Evolutionary conservation across 768 basidiomycete species (phyloP).

Genomic region (Termitomyces sp.): DNA sequence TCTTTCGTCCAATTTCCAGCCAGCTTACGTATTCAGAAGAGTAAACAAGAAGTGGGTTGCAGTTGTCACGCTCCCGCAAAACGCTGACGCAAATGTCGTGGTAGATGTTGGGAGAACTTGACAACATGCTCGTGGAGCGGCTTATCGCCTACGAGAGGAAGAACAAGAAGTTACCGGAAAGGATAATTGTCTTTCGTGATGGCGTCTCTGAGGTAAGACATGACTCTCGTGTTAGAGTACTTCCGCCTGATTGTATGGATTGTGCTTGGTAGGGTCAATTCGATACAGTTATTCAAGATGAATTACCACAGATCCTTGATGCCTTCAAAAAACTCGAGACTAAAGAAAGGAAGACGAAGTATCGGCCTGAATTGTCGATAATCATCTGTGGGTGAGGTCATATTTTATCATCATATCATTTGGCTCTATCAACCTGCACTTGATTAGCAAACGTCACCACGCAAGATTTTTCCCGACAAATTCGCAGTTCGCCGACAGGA

Average conservation of each 20-base stretch:
- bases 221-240: background rate
- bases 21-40: constrained; percentile 61
- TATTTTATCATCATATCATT: background rate
- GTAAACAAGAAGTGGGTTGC: constrained; percentile 37
- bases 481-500: constrained; percentile 44
- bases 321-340: constrained; percentile 53
- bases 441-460: constrained; percentile 57
- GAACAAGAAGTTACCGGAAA: constrained; percentile 55
- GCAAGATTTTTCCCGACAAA: constrained; percentile 58
- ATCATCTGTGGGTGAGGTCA: constrained; percentile 62
- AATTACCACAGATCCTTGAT: constrained; percentile 55
- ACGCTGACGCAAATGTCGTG: background rate
- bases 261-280: constrained; percentile 62
- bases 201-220: constrained; percentile 70
- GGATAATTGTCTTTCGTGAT: constrained; percentile 72
- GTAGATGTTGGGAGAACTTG: constrained; percentile 69
- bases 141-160: constrained; percentile 50
- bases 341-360: constrained; percentile 34
- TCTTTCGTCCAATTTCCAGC: constrained; percentile 76
- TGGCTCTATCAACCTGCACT: background rate
- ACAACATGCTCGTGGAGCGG: constrained; percentile 67
- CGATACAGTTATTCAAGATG: constrained; percentile 49
- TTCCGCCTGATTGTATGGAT: background rate
- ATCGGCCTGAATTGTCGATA: constrained; percentile 63
- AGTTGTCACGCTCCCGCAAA: background rate